These are phyloP conservation scores for Axilococcus clingmanii DNA, from an alignment of 139 green algal species.

Conservation along the genomic window DNA sequence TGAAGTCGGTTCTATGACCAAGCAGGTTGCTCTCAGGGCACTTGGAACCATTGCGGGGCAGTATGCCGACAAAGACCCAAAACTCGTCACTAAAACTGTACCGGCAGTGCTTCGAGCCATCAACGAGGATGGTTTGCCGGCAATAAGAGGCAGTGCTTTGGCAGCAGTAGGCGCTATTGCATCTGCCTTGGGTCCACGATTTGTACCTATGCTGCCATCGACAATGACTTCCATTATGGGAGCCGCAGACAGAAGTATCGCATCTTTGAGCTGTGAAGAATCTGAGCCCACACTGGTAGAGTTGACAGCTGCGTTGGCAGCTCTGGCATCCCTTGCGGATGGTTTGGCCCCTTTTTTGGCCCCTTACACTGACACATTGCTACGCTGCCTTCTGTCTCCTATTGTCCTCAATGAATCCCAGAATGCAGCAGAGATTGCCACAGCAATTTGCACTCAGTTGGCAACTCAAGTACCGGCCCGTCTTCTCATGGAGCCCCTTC, in stretches of 20 bases:
- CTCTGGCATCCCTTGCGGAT: conserved; percentile 47
- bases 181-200: conserved; percentile 23
- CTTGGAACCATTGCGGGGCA: conserved; percentile 21
- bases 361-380: too few relatives aligned
- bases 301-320: conserved; percentile 44
- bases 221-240: conserved; percentile 30
- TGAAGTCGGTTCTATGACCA: too few relatives aligned
- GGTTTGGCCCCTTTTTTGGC: conserved; percentile 53
- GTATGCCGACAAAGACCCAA: conserved; percentile 18
- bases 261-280: neutral
- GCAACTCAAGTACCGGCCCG: conserved; percentile 37
- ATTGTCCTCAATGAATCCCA: too few relatives aligned
- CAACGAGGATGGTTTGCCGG: conserved; percentile 4
- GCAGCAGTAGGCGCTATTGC: conserved; percentile 23
- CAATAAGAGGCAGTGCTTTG: conserved; percentile 41
- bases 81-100: conserved; percentile 12
- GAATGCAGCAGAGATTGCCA: too few relatives aligned
- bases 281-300: conserved; percentile 7
- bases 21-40: conserved; percentile 40
- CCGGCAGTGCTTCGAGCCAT: conserved; percentile 14
- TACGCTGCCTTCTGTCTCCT: too few relatives aligned
- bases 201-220: conserved; percentile 51
- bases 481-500: conserved; percentile 61
- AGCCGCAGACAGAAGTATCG: conserved; percentile 7
- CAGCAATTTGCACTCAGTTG: too few relatives aligned